Evolutionary conservation across 2,329 filamentous ascomycete genomes (phyloP).

Genomic region (Dactylellina parvicollis): DNA sequence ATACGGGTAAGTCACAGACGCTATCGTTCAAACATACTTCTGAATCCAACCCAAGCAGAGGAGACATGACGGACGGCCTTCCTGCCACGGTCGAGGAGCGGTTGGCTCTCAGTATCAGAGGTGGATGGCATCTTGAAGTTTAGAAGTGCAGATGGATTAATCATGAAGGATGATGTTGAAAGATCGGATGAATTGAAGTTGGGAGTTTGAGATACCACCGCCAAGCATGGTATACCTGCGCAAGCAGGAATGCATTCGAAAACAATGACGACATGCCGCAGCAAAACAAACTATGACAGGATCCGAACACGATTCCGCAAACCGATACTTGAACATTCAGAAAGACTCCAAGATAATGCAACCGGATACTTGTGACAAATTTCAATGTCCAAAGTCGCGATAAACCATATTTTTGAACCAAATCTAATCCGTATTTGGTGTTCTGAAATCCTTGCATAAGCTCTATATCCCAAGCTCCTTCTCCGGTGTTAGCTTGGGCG

Average conservation of each 20-base stretch:
- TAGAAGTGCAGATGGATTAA: background rate
- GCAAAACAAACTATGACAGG: background rate
- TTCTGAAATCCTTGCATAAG: too few species aligned
- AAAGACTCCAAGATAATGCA: too few species aligned
- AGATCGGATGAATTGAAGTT: conserved; percentile 30
- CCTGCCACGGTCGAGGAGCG: conserved; percentile 38
- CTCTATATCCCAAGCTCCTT: too few species aligned
- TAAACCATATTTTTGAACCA: too few species aligned
- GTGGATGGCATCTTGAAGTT: conserved; percentile 15
- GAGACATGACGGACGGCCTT: conserved; percentile 32
- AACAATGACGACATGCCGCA: conserved; percentile 8
- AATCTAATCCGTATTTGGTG: too few species aligned
- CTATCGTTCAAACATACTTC: too few species aligned
- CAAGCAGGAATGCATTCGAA: background rate
- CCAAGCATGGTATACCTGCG: background rate
- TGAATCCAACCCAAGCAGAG: conserved; percentile 40
- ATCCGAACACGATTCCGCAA: too few species aligned
- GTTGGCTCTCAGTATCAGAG: conserved; percentile 24
- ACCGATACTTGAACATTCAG: too few species aligned
- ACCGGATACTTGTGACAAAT: too few species aligned
- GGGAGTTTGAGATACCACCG: background rate
- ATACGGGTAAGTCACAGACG: too few species aligned
- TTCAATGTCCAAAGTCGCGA: too few species aligned
- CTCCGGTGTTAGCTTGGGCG: too few species aligned
- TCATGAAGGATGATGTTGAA: conserved; percentile 15